phyloP scores from a whole-genome alignment of 768 basidiomycete species.

The Galerina sulciceps region DNA sequence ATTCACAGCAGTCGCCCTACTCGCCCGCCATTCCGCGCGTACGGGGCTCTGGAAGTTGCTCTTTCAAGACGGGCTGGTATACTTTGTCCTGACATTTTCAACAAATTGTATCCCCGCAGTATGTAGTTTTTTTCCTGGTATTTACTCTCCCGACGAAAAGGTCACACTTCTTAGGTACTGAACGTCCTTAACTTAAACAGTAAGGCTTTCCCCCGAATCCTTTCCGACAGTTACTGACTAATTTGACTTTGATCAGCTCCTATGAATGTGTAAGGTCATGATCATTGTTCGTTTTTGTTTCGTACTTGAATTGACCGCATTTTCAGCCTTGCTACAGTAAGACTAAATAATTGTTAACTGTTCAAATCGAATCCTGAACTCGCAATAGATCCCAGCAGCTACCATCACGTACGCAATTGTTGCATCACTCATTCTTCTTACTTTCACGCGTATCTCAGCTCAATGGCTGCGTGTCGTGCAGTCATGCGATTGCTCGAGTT shows the following conservation, averaged over 20 bases:
- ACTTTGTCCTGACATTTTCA: slow-evolving; percentile 67
- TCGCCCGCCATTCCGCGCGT: slow-evolving; percentile 52
- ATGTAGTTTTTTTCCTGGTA: slow-evolving; percentile 22
- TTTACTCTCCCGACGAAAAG: neutral
- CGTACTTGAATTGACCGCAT: neutral
- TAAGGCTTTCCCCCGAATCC: slow-evolving; percentile 31
- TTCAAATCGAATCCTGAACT: neutral
- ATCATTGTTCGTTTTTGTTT: neutral
- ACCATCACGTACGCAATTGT: slow-evolving; percentile 54
- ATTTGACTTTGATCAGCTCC: slow-evolving; percentile 37
- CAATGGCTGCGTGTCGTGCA: slow-evolving; percentile 69
- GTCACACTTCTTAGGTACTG: slow-evolving; percentile 40
- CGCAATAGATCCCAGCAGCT: slow-evolving; percentile 60
- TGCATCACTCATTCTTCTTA: neutral
- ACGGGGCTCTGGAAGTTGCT: slow-evolving; percentile 72
- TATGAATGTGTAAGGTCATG: slow-evolving; percentile 61
- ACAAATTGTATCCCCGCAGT: slow-evolving; percentile 74
- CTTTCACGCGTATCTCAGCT: slow-evolving; percentile 30
- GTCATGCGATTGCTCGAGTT: slow-evolving; percentile 71
- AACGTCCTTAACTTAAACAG: slow-evolving; percentile 64
- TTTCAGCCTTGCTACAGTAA: slow-evolving; percentile 57
- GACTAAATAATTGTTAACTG: slow-evolving; percentile 7
- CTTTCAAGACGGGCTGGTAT: slow-evolving; percentile 75
- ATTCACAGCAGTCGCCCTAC: slow-evolving; percentile 58
- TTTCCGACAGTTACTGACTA: slow-evolving; percentile 2